Conservation (phyloP, 257 asterid genomes). For the Fraxinus pennsylvanica region DNA sequence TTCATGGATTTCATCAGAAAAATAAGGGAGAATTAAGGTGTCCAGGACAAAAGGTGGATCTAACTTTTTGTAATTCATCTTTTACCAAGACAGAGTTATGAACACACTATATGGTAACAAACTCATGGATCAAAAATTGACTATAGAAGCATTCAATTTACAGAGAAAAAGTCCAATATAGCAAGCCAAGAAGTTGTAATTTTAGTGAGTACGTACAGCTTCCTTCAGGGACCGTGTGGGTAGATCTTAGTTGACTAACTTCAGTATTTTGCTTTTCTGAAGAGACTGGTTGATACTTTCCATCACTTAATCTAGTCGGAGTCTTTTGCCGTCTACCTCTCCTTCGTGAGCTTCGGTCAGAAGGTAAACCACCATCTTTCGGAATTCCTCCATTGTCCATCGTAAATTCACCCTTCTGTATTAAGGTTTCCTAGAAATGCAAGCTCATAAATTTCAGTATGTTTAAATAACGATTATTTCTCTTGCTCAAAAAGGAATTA, state of each 20-base stretch:
- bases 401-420: constrained; percentile 46
- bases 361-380: constrained; percentile 46
- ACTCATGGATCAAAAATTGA: background rate
- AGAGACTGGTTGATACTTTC: constrained; percentile 40
- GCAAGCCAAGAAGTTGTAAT: background rate
- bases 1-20: background rate
- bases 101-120: constrained; percentile 5
- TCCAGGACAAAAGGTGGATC: constrained; percentile 1
- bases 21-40: background rate
- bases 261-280: constrained; percentile 57
- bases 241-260: constrained; percentile 39
- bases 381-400: constrained; percentile 47
- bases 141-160: constrained; percentile 6
- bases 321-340: constrained; percentile 66
- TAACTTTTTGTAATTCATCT: background rate
- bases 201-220: constrained; percentile 31
- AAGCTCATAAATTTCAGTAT: constrained; percentile 15
- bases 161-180: constrained; percentile 3
- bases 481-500: constrained; percentile 10
- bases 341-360: constrained; percentile 69
- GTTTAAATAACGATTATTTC: constrained; percentile 7
- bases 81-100: background rate
- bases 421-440: constrained; percentile 41
- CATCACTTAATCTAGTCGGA: constrained; percentile 45
- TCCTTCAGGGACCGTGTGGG: constrained; percentile 47